Conservation (phyloP, 169 alveolate species). For the Plasmodium malariae region DNA sequence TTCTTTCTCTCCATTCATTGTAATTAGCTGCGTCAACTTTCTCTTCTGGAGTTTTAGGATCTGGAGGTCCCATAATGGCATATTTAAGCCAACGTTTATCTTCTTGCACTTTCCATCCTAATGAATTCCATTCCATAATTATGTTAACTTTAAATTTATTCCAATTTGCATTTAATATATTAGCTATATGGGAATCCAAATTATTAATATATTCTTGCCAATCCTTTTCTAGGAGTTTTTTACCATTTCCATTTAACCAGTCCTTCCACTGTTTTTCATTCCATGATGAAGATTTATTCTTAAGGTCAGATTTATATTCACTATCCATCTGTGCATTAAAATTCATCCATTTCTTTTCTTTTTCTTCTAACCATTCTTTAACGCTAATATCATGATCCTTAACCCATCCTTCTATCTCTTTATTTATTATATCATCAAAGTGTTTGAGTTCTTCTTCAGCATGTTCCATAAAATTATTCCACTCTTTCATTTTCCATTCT, state of each 20-base stretch:
- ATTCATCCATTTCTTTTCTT: conserved; percentile 5
- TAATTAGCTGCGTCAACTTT: background rate
- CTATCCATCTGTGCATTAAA: background rate
- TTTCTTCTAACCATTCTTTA: background rate
- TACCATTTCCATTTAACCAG: background rate
- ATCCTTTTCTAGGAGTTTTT: background rate
- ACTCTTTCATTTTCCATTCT: conserved; percentile 19
- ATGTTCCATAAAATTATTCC: background rate
- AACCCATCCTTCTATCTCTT: background rate
- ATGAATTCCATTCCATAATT: background rate
- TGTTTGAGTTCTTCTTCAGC: conserved; percentile 1
- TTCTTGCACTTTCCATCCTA: conserved; percentile 3
- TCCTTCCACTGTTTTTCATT: conserved; percentile 15
- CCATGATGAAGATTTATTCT: conserved; percentile 3
- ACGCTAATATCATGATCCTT: background rate
- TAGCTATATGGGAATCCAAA: background rate
- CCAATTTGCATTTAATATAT: background rate
- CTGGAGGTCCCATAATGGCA: background rate
- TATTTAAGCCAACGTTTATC: background rate
- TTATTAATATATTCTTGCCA: background rate
- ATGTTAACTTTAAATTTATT: background rate
- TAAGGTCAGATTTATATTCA: background rate
- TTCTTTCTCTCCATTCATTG: background rate
- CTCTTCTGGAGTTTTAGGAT: background rate
- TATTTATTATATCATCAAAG: background rate